Conservation (phyloP, 2,329 filamentous ascomycete genomes). For the Gnomoniopsis smithogilvyi region DNA sequence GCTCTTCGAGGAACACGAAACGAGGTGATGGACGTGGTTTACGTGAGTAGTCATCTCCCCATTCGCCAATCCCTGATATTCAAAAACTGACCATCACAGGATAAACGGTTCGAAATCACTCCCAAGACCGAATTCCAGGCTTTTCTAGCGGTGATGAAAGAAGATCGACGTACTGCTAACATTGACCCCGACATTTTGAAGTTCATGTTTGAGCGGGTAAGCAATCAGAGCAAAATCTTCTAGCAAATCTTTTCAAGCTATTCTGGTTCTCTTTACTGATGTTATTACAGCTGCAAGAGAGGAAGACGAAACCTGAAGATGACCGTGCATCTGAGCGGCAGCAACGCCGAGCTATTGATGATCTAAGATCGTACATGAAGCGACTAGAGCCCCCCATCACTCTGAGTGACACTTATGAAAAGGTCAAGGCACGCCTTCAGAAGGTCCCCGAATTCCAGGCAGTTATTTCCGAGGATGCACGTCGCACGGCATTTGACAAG, state of each 20-base stretch:
- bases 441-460: constrained; percentile 82
- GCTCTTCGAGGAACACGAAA: constrained; percentile 78
- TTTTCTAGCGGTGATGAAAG: constrained; percentile 77
- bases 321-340: constrained; percentile 82
- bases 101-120: constrained; percentile 88
- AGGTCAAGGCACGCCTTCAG: constrained; percentile 75
- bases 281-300: constrained; percentile 68
- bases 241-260: background rate
- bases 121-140: constrained; percentile 84
- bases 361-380: constrained; percentile 81
- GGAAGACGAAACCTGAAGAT: constrained; percentile 75
- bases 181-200: constrained; percentile 76
- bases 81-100: constrained; percentile 51
- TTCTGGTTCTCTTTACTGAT: constrained; percentile 16
- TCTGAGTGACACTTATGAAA: constrained; percentile 80
- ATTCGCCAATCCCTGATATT: constrained; percentile 14
- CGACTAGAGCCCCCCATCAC: constrained; percentile 82
- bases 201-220: constrained; percentile 78
- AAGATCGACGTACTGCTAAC: constrained; percentile 84
- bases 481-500: constrained; percentile 85
- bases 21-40: constrained; percentile 81
- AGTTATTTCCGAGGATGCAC: constrained; percentile 77
- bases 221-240: constrained; percentile 28
- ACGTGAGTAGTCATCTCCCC: constrained; percentile 55
- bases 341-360: constrained; percentile 80